Evolutionary conservation across 768 basidiomycete species (phyloP).

Genomic region (Mycena metata): DNA sequence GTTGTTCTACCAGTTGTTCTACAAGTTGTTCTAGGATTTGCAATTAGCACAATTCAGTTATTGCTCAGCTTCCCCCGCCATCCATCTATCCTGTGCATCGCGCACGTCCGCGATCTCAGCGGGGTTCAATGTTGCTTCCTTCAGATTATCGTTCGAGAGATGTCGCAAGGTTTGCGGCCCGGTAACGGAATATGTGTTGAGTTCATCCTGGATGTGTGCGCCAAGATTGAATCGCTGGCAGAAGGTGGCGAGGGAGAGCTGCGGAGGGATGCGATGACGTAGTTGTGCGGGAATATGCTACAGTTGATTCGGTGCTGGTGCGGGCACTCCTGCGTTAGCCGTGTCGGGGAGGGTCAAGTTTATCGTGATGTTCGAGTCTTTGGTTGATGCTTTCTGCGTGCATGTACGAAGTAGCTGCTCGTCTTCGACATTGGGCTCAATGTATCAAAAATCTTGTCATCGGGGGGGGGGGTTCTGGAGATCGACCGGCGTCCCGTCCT

Average conservation of each 20-base stretch:
- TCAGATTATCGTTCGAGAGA: not conserved
- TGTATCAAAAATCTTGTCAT: too few species aligned
- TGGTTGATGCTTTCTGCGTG: not conserved
- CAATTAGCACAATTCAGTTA: not conserved
- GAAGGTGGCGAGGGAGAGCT: not conserved
- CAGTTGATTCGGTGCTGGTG: not conserved
- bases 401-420: not conserved
- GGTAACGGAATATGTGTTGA: not conserved
- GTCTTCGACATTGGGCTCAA: too few species aligned
- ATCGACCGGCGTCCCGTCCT: not conserved
- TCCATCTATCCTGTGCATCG: not conserved
- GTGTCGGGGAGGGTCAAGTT: not conserved
- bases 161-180: too few species aligned
- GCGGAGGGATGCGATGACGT: not conserved
- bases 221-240: not conserved
- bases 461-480: too few species aligned
- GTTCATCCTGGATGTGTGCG: not conserved
- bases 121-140: not conserved
- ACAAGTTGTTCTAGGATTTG: not conserved
- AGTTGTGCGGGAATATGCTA: too few species aligned
- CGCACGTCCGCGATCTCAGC: not conserved
- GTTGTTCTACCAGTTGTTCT: not conserved
- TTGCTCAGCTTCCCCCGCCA: not conserved
- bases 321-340: not conserved
- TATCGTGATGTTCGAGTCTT: not conserved